phyloP scores from a whole-genome alignment of 2,329 filamentous ascomycete genomes.

The Aureobasidium sp. region DNA sequence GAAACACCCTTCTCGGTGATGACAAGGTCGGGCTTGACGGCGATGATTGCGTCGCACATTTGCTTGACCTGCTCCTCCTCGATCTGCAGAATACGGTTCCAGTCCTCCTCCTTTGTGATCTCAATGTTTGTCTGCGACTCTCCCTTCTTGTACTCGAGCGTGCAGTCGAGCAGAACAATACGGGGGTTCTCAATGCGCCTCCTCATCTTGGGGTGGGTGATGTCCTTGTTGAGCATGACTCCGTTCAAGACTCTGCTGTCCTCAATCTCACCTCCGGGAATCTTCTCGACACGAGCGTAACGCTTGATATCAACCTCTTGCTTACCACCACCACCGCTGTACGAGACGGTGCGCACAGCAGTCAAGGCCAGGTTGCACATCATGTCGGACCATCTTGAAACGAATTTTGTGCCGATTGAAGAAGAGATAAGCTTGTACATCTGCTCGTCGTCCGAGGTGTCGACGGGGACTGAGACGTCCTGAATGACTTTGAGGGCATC shows the following conservation, averaged over 20 bases:
- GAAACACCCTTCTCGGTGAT: slow-evolving; percentile 99
- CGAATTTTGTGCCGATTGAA: slow-evolving; percentile 98
- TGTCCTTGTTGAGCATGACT: slow-evolving; percentile 99
- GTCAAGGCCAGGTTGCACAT: slow-evolving; percentile 92
- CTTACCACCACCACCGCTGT: slow-evolving; percentile 79
- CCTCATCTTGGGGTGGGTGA: slow-evolving; percentile 99
- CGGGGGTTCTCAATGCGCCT: slow-evolving; percentile 93
- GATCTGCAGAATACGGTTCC: slow-evolving; percentile 97
- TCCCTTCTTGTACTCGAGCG: slow-evolving; percentile 99
- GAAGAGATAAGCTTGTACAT: slow-evolving; percentile 94
- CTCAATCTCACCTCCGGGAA: slow-evolving; percentile 96
- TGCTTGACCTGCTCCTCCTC: slow-evolving; percentile 98
- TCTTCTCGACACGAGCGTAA: slow-evolving; percentile 95
- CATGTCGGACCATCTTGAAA: slow-evolving; percentile 88
- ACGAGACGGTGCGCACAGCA: slow-evolving; percentile 91
- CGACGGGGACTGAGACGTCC: slow-evolving; percentile 85
- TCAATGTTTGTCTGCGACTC: slow-evolving; percentile 99
- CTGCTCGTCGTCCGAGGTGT: slow-evolving; percentile 85
- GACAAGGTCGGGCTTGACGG: slow-evolving; percentile 90
- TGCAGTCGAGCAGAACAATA: slow-evolving; percentile 88
- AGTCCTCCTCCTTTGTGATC: slow-evolving; percentile 97
- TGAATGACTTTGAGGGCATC: slow-evolving; percentile 91
- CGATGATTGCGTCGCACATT: slow-evolving; percentile 91
- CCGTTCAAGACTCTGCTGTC: slow-evolving; percentile 90
- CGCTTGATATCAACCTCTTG: slow-evolving; percentile 98